phyloP scores from a whole-genome alignment of 176 grass and related monocot genomes.

The Lolium multiflorum region DNA sequence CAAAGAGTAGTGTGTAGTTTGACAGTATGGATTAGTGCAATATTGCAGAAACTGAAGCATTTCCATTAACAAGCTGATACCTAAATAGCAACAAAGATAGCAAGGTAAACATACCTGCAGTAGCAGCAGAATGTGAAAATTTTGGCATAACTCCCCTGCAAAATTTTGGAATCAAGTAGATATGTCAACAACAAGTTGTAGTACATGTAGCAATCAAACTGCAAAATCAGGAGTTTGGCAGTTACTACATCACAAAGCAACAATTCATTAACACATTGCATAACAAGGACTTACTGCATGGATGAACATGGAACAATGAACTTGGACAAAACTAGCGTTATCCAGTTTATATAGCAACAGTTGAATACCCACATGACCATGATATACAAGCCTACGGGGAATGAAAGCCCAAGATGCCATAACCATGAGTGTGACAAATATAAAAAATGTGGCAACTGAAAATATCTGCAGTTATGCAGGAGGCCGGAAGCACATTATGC shows the following conservation, averaged over 20 bases:
- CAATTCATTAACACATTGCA: background rate
- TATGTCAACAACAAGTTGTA: conserved; percentile 25
- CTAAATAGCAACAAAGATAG: background rate
- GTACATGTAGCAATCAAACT: conserved; percentile 16
- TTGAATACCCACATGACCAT: background rate
- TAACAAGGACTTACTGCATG: background rate
- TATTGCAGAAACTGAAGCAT: conserved; percentile 11
- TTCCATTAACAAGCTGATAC: conserved; percentile 14
- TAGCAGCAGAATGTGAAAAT: conserved; percentile 57
- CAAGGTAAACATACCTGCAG: conserved; percentile 57
- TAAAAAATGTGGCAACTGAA: background rate
- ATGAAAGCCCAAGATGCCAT: background rate
- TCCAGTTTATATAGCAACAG: conserved; percentile 3
- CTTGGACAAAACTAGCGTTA: background rate
- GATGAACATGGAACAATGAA: background rate
- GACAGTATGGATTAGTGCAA: background rate
- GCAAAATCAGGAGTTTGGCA: background rate
- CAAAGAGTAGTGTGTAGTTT: too few species aligned
- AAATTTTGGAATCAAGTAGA: conserved; percentile 45
- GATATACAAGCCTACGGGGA: background rate
- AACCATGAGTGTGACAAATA: background rate
- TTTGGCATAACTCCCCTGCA: conserved; percentile 63
- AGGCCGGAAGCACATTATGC: background rate
- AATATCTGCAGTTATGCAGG: background rate
- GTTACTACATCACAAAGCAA: conserved; percentile 9